Evolutionary conservation across 2,329 filamentous ascomycete genomes (phyloP), one percentile per base, ranked within the genome.

Genomic region (Penicillium sp.): DNA sequence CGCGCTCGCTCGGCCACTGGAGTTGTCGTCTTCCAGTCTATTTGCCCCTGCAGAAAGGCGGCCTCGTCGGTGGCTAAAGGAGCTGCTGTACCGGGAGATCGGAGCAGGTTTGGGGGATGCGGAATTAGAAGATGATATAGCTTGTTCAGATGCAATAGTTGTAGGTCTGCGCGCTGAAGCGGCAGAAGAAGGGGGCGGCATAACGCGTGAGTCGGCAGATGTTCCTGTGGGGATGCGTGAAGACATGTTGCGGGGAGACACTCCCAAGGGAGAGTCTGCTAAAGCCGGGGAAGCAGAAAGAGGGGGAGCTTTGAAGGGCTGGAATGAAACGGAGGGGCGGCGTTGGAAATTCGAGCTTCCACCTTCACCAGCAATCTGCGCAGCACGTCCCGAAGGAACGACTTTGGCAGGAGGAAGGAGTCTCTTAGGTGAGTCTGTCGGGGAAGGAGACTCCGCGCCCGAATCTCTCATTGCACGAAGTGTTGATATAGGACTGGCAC

Each of bases 271-370:
- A 39, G 81, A 75, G 39, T 79, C 76, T 5, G 78, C 74, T 31
- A 78, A 75, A n/a, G 82, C 79, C 18, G 92, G 93, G 5, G 92
- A 97, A 4, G 89, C 91, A 2, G 92, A 96, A n/a, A 97, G 79
- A 1, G 93, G 95, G 11, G 93, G 93, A 14, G 92, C 90, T 74
- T 99, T 99, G 79, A 99, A 99, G 0, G 93, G 92, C 65, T 95
- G 90, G 67, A 97, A 96, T 0, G 90, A 95, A 22, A 96, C 85
- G 0, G 91, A 97, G 7, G 89, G 87, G 51, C 91, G 85, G 65
- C 92, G 84, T 51, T 81, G 81, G 46, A 82, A 76, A 22, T 74
- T 55, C 78, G 73, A 51, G 75, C 81, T 55, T 75, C 79, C 67
- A 51, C 49, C 48, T 78, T 83, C 62, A 76, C 80, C 78, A 74